phyloP scores from a whole-genome alignment of 2,329 filamentous ascomycete species.

The Fusarium udum region DNA sequence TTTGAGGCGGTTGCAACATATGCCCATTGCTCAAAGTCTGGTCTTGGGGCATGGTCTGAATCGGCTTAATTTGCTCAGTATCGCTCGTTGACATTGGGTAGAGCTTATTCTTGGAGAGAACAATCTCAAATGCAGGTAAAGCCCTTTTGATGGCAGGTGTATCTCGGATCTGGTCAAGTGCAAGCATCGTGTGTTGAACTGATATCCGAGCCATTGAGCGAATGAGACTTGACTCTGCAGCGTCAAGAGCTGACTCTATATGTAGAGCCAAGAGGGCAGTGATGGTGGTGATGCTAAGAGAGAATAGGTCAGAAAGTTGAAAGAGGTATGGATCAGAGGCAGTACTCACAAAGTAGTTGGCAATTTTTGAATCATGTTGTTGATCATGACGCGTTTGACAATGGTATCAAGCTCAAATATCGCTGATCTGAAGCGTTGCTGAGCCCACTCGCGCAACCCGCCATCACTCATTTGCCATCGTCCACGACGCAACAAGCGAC shows the following conservation, averaged over 20 bases:
- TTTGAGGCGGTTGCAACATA: rapidly evolving
- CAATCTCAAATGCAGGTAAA: slow-evolving; percentile 7
- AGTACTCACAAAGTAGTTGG: slow-evolving; percentile 5
- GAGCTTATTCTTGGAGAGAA: slow-evolving; percentile 9
- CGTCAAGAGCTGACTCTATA: slow-evolving; percentile 1
- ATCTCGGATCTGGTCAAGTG: not conserved
- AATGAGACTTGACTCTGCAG: not conserved
- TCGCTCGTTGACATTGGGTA: not conserved
- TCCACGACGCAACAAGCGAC: slow-evolving; percentile 14
- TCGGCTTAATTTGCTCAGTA: rapidly evolving
- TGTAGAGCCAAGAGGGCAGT: not conserved
- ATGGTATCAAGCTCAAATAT: slow-evolving; percentile 24
- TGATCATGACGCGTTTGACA: slow-evolving; percentile 7
- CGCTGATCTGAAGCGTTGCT: slow-evolving; percentile 10
- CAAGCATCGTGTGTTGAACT: slow-evolving; percentile 6
- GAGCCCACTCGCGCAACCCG: slow-evolving; percentile 8
- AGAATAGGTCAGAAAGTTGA: not conserved
- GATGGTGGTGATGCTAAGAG: not conserved
- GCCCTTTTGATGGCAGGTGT: slow-evolving; percentile 9
- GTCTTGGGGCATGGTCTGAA: not conserved
- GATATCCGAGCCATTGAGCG: slow-evolving; percentile 16
- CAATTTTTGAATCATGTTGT: not conserved
- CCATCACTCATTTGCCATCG: not conserved
- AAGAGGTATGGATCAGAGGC: rapidly evolving
- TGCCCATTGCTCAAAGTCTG: not conserved